phyloP scores from a whole-genome alignment of 805 yeast genomes.

The Metschnikowia henanensis region DNA sequence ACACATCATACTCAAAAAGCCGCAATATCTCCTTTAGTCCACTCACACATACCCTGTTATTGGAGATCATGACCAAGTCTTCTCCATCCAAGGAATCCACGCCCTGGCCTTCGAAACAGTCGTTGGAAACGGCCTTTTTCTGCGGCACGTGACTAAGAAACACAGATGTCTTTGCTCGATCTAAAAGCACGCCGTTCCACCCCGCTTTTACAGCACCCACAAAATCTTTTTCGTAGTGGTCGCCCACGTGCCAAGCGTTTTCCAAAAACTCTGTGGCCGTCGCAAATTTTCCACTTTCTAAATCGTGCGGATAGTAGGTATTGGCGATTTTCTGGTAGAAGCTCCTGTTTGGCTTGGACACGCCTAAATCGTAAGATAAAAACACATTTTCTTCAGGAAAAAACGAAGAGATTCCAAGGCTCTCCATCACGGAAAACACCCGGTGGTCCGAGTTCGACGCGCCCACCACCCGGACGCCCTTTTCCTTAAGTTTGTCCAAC shows the following conservation, averaged over 20 bases:
- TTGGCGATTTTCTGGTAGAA: conserved; percentile 35
- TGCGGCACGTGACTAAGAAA: conserved; percentile 15
- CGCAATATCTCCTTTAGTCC: conserved; percentile 11
- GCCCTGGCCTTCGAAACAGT: conserved; percentile 17
- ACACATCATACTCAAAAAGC: conserved; percentile 8
- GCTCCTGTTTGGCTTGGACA: conserved; percentile 49
- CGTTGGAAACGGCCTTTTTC: conserved; percentile 10
- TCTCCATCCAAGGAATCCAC: conserved; percentile 12
- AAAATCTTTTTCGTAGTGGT: conserved; percentile 55
- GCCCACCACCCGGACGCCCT: conserved; percentile 41
- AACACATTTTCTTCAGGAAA: conserved; percentile 42
- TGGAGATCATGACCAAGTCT: conserved; percentile 30
- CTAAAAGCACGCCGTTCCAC: conserved; percentile 59
- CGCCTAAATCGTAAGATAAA: conserved; percentile 57
- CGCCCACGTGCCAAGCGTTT: conserved; percentile 67
- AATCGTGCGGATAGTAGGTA: conserved; percentile 2
- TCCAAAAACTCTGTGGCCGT: conserved; percentile 15
- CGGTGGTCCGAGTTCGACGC: conserved; percentile 65
- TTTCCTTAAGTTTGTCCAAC: conserved; percentile 30
- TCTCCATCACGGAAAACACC: conserved; percentile 44
- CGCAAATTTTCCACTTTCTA: background rate
- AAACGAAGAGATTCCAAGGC: conserved; percentile 44
- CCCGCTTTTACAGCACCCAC: conserved; percentile 54
- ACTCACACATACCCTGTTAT: conserved; percentile 30
- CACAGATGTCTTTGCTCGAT: conserved; percentile 34